Evolutionary conservation across 257 asterid genomes (phyloP).

Genomic region (Verbascum thapsus): DNA sequence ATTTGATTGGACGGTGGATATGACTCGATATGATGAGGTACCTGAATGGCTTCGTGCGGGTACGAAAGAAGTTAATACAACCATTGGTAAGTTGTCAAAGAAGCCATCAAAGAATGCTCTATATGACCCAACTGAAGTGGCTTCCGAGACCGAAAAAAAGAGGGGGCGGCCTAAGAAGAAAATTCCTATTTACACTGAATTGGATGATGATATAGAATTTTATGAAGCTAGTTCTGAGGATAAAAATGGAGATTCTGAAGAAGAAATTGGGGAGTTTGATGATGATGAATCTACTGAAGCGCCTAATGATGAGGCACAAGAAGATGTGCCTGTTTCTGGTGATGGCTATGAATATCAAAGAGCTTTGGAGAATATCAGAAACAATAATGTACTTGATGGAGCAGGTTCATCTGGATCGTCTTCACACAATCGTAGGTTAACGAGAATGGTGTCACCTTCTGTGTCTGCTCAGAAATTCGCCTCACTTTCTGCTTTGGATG

Average conservation of each 20-base stretch:
- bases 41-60: slow-evolving; percentile 95
- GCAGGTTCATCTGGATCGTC: slow-evolving; percentile 93
- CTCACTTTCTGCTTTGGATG: slow-evolving; percentile 91
- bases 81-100: slow-evolving; percentile 75
- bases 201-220: slow-evolving; percentile 88
- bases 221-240: slow-evolving; percentile 88
- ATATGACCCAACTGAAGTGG: slow-evolving; percentile 59
- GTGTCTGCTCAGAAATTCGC: slow-evolving; percentile 97
- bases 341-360: slow-evolving; percentile 61
- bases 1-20: slow-evolving; percentile 87
- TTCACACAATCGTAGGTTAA: slow-evolving; percentile 66
- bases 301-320: slow-evolving; percentile 78
- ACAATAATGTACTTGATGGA: slow-evolving; percentile 50
- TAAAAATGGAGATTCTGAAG: slow-evolving; percentile 76
- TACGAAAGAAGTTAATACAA: slow-evolving; percentile 73
- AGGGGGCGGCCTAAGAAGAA: slow-evolving; percentile 92
- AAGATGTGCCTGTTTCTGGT: slow-evolving; percentile 62
- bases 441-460: slow-evolving; percentile 68
- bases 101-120: slow-evolving; percentile 65
- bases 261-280: slow-evolving; percentile 77
- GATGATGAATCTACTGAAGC: slow-evolving; percentile 74
- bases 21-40: slow-evolving; percentile 85
- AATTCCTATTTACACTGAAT: slow-evolving; percentile 83
- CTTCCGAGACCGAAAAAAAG: slow-evolving; percentile 69
- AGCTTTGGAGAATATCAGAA: slow-evolving; percentile 51